Evolutionary conservation across 2,329 filamentous ascomycete genomes (phyloP).

Genomic region (Leptoxyphium fumago): DNA sequence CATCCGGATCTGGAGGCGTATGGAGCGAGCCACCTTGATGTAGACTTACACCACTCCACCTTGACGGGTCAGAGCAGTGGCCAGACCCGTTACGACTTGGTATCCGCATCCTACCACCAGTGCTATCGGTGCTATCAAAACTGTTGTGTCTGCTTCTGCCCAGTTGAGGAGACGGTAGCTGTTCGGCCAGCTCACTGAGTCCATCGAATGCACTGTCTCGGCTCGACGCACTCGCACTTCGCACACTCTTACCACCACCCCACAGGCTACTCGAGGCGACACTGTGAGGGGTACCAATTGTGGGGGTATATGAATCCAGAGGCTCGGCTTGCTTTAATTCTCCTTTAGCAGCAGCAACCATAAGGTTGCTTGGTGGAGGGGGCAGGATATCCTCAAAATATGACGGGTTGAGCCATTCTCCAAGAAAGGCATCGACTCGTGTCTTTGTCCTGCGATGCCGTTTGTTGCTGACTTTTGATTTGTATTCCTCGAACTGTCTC

Average conservation of each 20-base stretch:
- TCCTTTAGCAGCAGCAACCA: conserved; percentile 79
- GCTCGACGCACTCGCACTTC: conserved; percentile 5
- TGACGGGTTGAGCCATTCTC: conserved; percentile 86
- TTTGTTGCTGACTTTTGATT: conserved; percentile 11
- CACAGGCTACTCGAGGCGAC: conserved; percentile 25
- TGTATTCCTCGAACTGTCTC: conserved; percentile 19
- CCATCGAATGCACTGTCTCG: conserved; percentile 14
- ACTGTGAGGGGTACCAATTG: conserved; percentile 21
- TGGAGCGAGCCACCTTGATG: conserved; percentile 1
- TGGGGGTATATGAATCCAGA: conserved; percentile 31
- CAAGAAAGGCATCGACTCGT: conserved; percentile 80
- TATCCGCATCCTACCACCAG: conserved; percentile 10
- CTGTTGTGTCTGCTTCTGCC: conserved; percentile 27
- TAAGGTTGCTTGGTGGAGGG: conserved; percentile 70
- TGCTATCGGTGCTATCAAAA: conserved; percentile 10
- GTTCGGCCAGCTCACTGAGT: conserved; percentile 14
- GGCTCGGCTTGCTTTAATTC: conserved; percentile 65
- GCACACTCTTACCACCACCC: conserved; percentile 25
- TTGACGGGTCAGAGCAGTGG: neutral
- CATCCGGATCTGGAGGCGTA: conserved; percentile 14
- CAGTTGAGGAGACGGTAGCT: conserved; percentile 24
- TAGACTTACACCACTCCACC: neutral
- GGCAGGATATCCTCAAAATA: conserved; percentile 90
- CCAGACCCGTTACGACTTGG: neutral
- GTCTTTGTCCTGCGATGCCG: conserved; percentile 41